Percentiles rank a stretch among this genome's conserved stretches.
Conservation (phyloP, 1,139 yeast genomes). For the Kodamaea ohmeri region DNA sequence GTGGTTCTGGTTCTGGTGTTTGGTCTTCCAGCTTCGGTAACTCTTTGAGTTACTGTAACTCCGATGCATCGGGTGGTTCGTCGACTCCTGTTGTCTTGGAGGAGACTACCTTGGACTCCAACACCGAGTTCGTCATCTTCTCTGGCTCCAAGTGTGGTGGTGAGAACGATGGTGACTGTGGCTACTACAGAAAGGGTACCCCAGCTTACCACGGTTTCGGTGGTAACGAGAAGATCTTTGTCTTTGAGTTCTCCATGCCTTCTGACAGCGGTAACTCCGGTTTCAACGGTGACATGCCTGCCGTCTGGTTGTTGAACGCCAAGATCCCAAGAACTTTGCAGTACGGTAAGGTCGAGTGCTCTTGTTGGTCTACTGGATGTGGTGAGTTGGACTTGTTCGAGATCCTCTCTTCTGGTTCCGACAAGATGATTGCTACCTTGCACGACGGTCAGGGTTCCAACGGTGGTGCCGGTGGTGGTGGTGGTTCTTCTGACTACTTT, state of each 20-base stretch:
- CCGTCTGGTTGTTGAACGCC: constrained; percentile 75
- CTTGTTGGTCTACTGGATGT: constrained; percentile 77
- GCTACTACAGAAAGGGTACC: constrained; percentile 67
- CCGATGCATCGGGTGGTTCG: constrained; percentile 44
- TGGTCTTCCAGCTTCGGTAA: constrained; percentile 27
- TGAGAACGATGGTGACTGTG: constrained; percentile 54
- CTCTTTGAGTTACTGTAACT: constrained; percentile 27
- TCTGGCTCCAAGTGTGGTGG: constrained; percentile 53
- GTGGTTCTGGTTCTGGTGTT: constrained; percentile 28
- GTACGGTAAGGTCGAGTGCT: constrained; percentile 60
- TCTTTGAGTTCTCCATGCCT: constrained; percentile 72
- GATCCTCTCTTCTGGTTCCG: constrained; percentile 65
- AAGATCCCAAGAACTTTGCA: constrained; percentile 79
- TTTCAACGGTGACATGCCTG: constrained; percentile 63
- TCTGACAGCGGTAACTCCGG: constrained; percentile 33
- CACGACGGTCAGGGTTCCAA: constrained; percentile 75
- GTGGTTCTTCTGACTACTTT: constrained; percentile 87
- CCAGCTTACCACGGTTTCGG: constrained; percentile 74
- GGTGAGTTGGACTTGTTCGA: constrained; percentile 84
- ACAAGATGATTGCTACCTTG: constrained; percentile 73
- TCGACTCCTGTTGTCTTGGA: constrained; percentile 48
- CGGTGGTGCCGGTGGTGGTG: constrained; percentile 53
- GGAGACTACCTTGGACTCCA: constrained; percentile 51
- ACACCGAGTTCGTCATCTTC: constrained; percentile 59
- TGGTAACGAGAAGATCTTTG: constrained; percentile 64